Percentiles rank a stretch among this genome's conserved stretches.
phyloP scores from a whole-genome alignment of 306 rosid species.

The Canavalia ensiformis region DNA sequence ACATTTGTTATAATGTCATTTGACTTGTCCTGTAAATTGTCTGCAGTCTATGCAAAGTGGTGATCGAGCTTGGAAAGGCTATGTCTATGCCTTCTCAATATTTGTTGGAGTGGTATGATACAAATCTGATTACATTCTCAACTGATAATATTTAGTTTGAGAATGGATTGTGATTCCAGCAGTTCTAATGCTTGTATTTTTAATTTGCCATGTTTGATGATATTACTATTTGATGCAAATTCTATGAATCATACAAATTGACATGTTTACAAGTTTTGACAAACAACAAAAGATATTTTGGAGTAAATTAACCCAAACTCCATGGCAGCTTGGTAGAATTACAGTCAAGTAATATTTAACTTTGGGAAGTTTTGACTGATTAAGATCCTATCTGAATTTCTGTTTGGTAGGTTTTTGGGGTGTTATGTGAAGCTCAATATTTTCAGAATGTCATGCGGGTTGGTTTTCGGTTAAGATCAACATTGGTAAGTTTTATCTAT shows the following conservation, averaged over 20 bases:
- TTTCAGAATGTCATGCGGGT: slow-evolving; percentile 98
- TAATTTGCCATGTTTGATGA: slow-evolving; percentile 10
- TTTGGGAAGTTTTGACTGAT: slow-evolving; percentile 33
- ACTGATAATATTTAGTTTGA: not conserved
- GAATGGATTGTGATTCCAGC: slow-evolving; percentile 35
- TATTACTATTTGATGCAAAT: not conserved
- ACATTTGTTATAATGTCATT: slow-evolving; percentile 21
- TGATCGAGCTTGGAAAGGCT: too few species aligned
- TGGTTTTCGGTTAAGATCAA: slow-evolving; percentile 84
- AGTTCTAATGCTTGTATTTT: slow-evolving; percentile 40
- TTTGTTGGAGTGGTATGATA: too few species aligned
- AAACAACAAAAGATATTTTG: slow-evolving; percentile 1
- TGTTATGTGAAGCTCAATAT: slow-evolving; percentile 93
- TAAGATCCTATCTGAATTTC: slow-evolving; percentile 42
- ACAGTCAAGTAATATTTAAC: not conserved
- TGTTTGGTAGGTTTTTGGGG: slow-evolving; percentile 75
- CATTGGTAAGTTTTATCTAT: slow-evolving; percentile 69
- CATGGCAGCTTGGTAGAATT: too few species aligned
- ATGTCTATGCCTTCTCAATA: too few species aligned
- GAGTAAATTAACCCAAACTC: too few species aligned
- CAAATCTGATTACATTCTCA: too few species aligned
- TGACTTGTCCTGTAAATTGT: slow-evolving; percentile 21
- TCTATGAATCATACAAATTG: slow-evolving; percentile 9
- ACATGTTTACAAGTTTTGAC: slow-evolving; percentile 14
- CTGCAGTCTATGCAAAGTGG: too few species aligned